Evolutionary conservation across 768 basidiomycete species (phyloP).

Genomic region (Collybia nuda): DNA sequence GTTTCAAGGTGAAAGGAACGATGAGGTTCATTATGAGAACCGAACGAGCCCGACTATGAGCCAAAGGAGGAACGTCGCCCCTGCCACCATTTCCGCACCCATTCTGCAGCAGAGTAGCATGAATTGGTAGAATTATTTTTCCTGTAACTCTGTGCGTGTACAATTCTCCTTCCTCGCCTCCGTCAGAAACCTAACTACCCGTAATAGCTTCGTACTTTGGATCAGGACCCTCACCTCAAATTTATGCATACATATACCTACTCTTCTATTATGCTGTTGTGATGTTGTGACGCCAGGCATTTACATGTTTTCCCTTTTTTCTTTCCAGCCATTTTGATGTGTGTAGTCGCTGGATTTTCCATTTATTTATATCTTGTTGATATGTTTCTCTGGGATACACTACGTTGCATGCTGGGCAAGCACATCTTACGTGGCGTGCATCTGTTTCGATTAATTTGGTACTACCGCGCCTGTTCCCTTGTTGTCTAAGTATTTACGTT

Average conservation of each 20-base stretch:
- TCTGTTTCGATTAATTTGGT: too few species aligned
- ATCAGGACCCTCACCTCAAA: constrained; percentile 2
- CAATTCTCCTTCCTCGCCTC: neutral
- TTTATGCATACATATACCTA: constrained; percentile 11
- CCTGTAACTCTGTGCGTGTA: constrained; percentile 3
- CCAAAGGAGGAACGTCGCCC: constrained; percentile 58
- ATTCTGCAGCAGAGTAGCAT: constrained; percentile 80
- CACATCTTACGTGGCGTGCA: constrained; percentile 12
- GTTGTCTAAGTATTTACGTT: too few species aligned
- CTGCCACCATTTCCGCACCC: constrained; percentile 72
- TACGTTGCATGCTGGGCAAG: constrained; percentile 17
- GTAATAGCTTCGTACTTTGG: constrained; percentile 1
- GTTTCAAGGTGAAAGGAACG: constrained; percentile 38
- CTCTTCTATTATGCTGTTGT: constrained; percentile 2
- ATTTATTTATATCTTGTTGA: constrained; percentile 5
- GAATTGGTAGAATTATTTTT: constrained; percentile 60
- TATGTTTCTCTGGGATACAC: constrained; percentile 6
- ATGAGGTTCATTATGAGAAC: constrained; percentile 36
- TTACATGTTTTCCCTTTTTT: constrained; percentile 11
- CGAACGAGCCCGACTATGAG: constrained; percentile 38
- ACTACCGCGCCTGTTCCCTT: too few species aligned
- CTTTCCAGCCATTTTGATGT: constrained; percentile 1
- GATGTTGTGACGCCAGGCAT: constrained; percentile 2
- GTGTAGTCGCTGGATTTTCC: neutral
- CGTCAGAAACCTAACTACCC: neutral